Base-by-base conservation (phyloP, 2,329 filamentous ascomycete species). In the Metarhizium rileyi region DNA sequence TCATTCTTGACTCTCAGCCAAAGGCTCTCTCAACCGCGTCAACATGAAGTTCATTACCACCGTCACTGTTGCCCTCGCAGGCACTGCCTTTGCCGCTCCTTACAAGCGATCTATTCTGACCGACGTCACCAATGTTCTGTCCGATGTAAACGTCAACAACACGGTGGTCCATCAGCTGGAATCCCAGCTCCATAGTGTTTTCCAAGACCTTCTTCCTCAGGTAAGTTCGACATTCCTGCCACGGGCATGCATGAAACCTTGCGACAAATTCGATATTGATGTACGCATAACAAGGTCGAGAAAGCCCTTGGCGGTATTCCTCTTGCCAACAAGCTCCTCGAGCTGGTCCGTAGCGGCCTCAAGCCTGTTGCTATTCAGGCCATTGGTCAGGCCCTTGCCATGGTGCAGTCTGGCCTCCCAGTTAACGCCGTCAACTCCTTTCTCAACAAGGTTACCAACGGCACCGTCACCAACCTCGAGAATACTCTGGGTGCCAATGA, bases 321-420 rank as follows among this genome's bases (percentile, higher is more conserved):
- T 43, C 53, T 61, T 18, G 55, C 57, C 28, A 30, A 52, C 46
- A 59, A 56, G 54, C 55, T 57, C 36, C 49, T 59, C 44, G 49
- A 47, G 25, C 51, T 57, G 23, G 44, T 54, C n/a, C 45, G 57
- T 33, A 41, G 48, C 38, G 54, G 54, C 28, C 45, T 52, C 25
- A 46, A 47, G 38, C 44, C 51, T 25, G 45, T 50, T 33, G 52
- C 48, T 40, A 27, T 51, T 30, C 50, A 55, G 41, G 53, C 56
- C 51, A 52, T 59, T 42, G 57, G 56, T 35, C 54, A 59, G 53
- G 57, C 54, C 35, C 43, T 60, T 22, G 54, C 52, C 43, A 55
- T 59, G 52, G 46, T 55, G 12, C 43, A 53, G 43, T 54, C 58
- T 33, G 56, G 56, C 23, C 47, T 56, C 28, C 51, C 55, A 30